Evolutionary conservation across 495 filamentous ascomycete genomes (phyloP).

Genomic region (Aspergillus bridgeri): DNA sequence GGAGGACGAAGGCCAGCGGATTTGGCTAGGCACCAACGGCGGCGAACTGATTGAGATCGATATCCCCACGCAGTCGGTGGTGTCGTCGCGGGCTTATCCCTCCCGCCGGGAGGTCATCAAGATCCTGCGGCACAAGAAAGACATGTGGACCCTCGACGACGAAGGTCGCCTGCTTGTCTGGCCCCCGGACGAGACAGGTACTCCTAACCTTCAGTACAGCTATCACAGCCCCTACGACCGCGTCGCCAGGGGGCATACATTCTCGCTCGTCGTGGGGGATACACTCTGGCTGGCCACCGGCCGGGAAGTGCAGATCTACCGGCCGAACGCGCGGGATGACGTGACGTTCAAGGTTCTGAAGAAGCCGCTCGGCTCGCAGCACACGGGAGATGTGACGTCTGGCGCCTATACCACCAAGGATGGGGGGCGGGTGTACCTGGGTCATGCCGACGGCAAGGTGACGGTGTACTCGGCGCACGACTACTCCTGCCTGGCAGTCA

Average conservation of each 20-base stretch:
- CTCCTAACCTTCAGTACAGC: constrained; percentile 65
- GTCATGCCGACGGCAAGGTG: constrained; percentile 90
- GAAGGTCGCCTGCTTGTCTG: constrained; percentile 85
- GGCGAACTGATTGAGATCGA: constrained; percentile 90
- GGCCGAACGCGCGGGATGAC: constrained; percentile 64
- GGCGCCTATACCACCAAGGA: constrained; percentile 71
- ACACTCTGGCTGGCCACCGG: constrained; percentile 86
- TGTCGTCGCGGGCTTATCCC: constrained; percentile 67
- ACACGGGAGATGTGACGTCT: constrained; percentile 83
- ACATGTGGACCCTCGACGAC: constrained; percentile 94
- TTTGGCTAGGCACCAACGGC: constrained; percentile 89
- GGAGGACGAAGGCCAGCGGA: constrained; percentile 70
- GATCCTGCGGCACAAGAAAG: constrained; percentile 79
- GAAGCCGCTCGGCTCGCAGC: constrained; percentile 61
- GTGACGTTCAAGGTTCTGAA: constrained; percentile 67
- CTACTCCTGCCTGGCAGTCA: constrained; percentile 68
- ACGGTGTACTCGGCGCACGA: constrained; percentile 79
- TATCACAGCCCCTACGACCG: constrained; percentile 62
- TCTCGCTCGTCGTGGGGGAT: constrained; percentile 76
- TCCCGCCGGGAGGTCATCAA: constrained; percentile 78
- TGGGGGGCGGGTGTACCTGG: constrained; percentile 81
- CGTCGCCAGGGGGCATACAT: constrained; percentile 77
- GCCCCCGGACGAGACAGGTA: constrained; percentile 72
- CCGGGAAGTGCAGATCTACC: constrained; percentile 82
- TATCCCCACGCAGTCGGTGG: constrained; percentile 63